Evolutionary conservation across 192 early-diverging fungal species (phyloP).

Genomic region (Coemansia sp.): DNA sequence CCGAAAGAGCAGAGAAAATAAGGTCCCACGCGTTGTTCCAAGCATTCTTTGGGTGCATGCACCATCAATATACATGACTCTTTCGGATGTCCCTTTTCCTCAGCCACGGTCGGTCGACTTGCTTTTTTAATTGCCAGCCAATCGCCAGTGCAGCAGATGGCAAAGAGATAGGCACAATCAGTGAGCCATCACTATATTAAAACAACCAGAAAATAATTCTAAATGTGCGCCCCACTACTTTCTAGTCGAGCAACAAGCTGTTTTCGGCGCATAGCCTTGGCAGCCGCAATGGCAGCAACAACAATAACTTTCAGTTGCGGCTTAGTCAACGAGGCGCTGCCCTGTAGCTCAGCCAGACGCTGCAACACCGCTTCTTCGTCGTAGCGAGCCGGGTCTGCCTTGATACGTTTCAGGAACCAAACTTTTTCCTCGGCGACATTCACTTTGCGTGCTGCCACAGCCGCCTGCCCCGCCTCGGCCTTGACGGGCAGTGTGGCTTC

Average conservation of each 20-base stretch:
- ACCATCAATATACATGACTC: neutral
- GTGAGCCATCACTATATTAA: neutral
- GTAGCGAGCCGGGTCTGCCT: constrained; percentile 56
- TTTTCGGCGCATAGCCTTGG: constrained; percentile 57
- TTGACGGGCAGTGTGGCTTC: neutral
- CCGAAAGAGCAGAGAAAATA: neutral
- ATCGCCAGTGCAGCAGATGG: constrained; percentile 10
- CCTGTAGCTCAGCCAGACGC: constrained; percentile 42
- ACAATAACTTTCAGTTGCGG: constrained; percentile 55
- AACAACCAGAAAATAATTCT: neutral
- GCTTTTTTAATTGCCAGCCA: neutral
- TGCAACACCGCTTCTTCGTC: constrained; percentile 46
- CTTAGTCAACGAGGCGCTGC: constrained; percentile 24
- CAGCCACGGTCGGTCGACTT: neutral
- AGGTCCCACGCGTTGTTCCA: constrained; percentile 4
- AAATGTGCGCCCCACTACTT: constrained; percentile 5
- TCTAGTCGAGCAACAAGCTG: constrained; percentile 45
- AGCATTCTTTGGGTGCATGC: neutral
- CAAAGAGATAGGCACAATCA: constrained; percentile 5
- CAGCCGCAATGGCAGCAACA: constrained; percentile 29
- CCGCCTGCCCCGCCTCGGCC: neutral
- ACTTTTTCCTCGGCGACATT: constrained; percentile 49
- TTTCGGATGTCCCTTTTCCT: neutral
- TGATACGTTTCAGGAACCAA: constrained; percentile 55
- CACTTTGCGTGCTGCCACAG: constrained; percentile 21